These are phyloP conservation scores for Nematodospora valgi DNA, from an alignment of 805 yeast genomes.

Conservation along the genomic window DNA sequence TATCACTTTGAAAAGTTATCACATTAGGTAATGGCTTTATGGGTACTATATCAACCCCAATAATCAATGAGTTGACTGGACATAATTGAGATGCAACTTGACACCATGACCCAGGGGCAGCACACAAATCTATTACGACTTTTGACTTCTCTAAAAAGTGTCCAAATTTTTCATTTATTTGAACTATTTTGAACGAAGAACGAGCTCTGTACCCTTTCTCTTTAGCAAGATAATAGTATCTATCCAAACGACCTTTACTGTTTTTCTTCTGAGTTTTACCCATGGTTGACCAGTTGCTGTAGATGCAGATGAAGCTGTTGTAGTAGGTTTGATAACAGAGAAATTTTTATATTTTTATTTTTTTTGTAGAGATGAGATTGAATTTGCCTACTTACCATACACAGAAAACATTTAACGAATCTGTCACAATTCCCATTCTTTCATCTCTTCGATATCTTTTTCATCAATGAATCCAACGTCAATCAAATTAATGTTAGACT, in stretches of 20 bases:
- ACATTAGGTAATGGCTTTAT: constrained; percentile 95
- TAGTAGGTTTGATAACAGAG: not conserved
- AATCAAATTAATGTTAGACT: constrained; percentile 61
- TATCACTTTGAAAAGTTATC: constrained; percentile 93
- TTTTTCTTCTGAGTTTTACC: constrained; percentile 93
- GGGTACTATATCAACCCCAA: constrained; percentile 98
- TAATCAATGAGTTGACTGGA: constrained; percentile 88
- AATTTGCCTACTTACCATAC: no score
- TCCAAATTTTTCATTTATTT: constrained; percentile 94
- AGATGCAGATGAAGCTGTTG: not conserved
- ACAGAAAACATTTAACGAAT: no score
- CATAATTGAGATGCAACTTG: constrained; percentile 94
- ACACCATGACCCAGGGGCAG: constrained; percentile 99
- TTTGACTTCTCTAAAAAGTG: constrained; percentile 92
- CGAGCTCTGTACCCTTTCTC: constrained; percentile 99
- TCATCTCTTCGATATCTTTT: constrained; percentile 1
- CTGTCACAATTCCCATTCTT: constrained; percentile 5
- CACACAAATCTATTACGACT: constrained; percentile 96
- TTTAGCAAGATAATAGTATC: constrained; percentile 92
- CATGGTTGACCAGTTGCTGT: no score
- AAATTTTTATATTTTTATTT: not conserved
- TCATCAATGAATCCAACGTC: constrained; percentile 52
- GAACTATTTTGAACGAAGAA: constrained; percentile 93
- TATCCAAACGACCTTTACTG: constrained; percentile 98
- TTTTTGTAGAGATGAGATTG: constrained; percentile 7